Evolutionary conservation across 2,329 filamentous ascomycete genomes (phyloP).

Genomic region (Diaporthe sp.): DNA sequence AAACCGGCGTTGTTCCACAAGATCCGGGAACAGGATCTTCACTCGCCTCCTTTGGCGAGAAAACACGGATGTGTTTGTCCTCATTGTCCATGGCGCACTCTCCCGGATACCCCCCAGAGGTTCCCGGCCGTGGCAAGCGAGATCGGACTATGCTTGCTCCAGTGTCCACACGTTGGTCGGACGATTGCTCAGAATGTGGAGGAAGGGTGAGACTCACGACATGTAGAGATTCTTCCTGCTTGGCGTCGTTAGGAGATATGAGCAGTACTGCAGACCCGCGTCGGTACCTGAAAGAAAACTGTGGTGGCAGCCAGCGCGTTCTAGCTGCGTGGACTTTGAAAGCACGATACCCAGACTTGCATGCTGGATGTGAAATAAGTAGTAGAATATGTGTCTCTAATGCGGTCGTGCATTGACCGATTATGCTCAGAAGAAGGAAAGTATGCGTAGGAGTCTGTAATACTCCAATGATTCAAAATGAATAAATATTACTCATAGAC

Average conservation of each 20-base stretch:
- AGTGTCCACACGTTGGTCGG: not conserved
- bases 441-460: not conserved
- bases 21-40: not conserved
- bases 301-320: not conserved
- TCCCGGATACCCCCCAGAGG: not conserved
- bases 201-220: not conserved
- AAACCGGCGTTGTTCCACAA: not conserved
- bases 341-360: not conserved
- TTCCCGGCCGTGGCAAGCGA: not conserved
- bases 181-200: not conserved
- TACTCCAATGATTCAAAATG: too few relatives aligned
- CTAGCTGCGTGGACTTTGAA: not conserved
- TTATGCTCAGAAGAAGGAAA: not conserved
- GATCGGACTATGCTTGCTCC: not conserved
- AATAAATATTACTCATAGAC: too few relatives aligned
- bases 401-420: not conserved
- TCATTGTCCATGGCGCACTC: not conserved
- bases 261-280: too few relatives aligned
- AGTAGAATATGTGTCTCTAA: not conserved
- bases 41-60: not conserved
- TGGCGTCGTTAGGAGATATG: not conserved
- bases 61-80: not conserved
- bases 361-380: not conserved
- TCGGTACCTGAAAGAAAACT: not conserved
- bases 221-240: not conserved